Evolutionary conservation across 2,329 filamentous ascomycete genomes (phyloP).

Genomic region (Sphaceloma murrayae): DNA sequence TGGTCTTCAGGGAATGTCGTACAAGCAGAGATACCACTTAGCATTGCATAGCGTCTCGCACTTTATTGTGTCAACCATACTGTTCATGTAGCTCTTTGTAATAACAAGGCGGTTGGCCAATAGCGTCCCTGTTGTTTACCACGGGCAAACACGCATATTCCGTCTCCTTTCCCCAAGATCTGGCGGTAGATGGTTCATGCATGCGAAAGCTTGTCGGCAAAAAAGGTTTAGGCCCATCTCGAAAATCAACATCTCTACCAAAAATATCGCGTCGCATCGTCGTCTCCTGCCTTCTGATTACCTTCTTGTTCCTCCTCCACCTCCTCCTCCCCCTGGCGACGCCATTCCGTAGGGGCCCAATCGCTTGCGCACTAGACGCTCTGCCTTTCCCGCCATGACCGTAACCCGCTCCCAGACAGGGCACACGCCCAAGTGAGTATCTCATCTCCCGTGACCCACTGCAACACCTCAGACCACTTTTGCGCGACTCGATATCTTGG

Average conservation of each 20-base stretch:
- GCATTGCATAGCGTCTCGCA: slow-evolving; percentile 12
- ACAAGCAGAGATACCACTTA: slow-evolving; percentile 12
- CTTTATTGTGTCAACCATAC: too few species aligned
- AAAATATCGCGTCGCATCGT: neutral
- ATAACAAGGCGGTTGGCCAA: too few species aligned
- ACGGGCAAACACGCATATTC: too few species aligned
- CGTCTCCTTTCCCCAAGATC: too few species aligned
- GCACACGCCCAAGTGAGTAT: slow-evolving; percentile 38
- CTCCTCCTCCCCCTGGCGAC: slow-evolving; percentile 2
- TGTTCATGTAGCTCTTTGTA: too few species aligned
- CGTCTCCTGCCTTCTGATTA: slow-evolving; percentile 1
- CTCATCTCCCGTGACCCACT: neutral
- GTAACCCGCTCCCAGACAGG: slow-evolving; percentile 41
- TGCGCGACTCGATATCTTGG: slow-evolving; percentile 6
- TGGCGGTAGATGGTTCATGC: too few species aligned
- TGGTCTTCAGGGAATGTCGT: neutral
- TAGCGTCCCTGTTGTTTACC: too few species aligned
- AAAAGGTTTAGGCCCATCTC: neutral
- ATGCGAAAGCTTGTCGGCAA: too few species aligned
- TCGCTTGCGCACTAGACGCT: neutral
- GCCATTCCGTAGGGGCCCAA: neutral
- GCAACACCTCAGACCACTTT: neutral
- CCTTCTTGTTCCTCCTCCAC: neutral
- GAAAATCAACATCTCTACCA: too few species aligned
- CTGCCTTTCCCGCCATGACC: slow-evolving; percentile 13